Evolutionary conservation across 306 rosid genomes (phyloP), one percentile per base, ranked within the genome.

Genomic region (Aeschynomene evenia): DNA sequence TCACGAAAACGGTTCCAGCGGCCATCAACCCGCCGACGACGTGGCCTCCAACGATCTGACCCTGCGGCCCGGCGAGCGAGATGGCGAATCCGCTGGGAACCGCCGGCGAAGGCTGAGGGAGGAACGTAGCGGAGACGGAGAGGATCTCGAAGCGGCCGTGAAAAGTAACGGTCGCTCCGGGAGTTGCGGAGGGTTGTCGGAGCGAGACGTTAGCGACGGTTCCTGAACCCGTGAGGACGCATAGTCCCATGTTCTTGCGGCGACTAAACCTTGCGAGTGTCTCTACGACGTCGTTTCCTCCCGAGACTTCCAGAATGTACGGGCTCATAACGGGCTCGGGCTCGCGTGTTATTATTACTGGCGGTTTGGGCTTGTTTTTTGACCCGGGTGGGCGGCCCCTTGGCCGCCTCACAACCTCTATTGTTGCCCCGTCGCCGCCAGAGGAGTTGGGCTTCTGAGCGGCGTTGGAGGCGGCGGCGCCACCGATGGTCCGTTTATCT

Each of bases 331-430:
- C 81, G 1, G 95, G 89, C 49, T 94, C 99, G 0, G 95, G 52
- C 22, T 87, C 96, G 0, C 96, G 95, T 10, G 88, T 83, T 0
- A 85, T 85, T 16, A 91, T 70, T 3, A 91, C 81, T 0, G 95
- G 85, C 0, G 99, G 86, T 24, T 84, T 95, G 19, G 99, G 97
- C 68, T 75, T 87, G 83, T 94, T 94, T 26, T 91, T 94, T 52
- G 99, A 91, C 1, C 99, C 99, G 0, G 97, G 99, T 0, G 99
- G 99, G 1, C 99, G 97, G 0, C 99, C 99, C 1, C 96, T 48
- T 1, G 99, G 96, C 0, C 99, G 75, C 11, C 94, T 64, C 1
- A 75, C 82, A 0, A 95, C 95, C 23, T 95, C 99, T 4, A 95
- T 87, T 40, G 89, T 53, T 3, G 96, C 87, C 0, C 95, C 96